These are phyloP conservation scores for Tricholoma furcatifolium DNA, from an alignment of 768 basidiomycete species.

Conservation along the genomic window DNA sequence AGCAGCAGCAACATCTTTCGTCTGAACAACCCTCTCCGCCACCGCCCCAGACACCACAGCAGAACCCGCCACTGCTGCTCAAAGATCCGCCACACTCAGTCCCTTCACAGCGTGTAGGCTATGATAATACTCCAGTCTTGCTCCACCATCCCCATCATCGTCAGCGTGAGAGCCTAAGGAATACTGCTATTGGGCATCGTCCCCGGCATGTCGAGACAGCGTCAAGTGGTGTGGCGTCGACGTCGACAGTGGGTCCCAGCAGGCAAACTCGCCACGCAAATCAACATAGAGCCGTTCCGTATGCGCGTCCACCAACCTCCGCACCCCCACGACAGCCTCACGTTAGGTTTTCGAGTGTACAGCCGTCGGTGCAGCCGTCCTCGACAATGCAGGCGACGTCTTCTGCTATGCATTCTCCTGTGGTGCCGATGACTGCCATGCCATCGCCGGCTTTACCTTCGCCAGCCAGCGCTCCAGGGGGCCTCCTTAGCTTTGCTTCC, in stretches of 20 bases:
- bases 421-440: constrained; percentile 14
- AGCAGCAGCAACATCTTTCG: constrained; percentile 25
- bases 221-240: constrained; percentile 15
- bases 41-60: constrained; percentile 24
- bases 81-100: constrained; percentile 30
- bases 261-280: constrained; percentile 11
- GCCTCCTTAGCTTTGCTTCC: constrained; percentile 22
- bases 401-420: constrained; percentile 22
- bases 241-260: constrained; percentile 13
- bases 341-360: constrained; percentile 25
- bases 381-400: constrained; percentile 21
- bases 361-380: constrained; percentile 21
- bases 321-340: constrained; percentile 16
- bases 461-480: constrained; percentile 18
- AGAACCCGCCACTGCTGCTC: constrained; percentile 27
- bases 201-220: constrained; percentile 21
- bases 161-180: constrained; percentile 25
- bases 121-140: constrained; percentile 30
- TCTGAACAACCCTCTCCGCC: constrained; percentile 24
- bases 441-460: constrained; percentile 24
- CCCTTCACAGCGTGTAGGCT: constrained; percentile 26
- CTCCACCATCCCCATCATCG: constrained; percentile 29
- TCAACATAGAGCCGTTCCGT: constrained; percentile 19
- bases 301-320: constrained; percentile 12
- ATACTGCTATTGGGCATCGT: constrained; percentile 14